phyloP scores from a whole-genome alignment of 2,329 filamentous ascomycete genomes.

The Monosporascus sp. region DNA sequence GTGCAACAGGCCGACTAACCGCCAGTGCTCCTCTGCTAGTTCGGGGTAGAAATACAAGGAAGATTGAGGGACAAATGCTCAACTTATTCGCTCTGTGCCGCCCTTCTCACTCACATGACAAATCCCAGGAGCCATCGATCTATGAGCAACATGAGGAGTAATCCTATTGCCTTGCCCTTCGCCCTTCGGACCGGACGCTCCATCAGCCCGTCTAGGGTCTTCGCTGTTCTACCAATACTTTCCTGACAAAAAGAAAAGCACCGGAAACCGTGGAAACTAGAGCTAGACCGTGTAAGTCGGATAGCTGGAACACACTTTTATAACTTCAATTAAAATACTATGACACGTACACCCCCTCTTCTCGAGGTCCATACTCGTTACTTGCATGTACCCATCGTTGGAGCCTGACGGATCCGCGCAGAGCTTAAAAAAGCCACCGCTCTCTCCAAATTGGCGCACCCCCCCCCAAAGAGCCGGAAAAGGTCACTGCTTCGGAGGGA shows the following conservation, averaged over 20 bases:
- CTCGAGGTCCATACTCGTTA: background rate
- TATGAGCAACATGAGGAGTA: background rate
- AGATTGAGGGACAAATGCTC: no score
- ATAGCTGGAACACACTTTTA: background rate
- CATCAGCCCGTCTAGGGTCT: no score
- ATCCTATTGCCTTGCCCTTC: background rate
- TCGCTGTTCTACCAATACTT: no score
- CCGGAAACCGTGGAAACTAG: background rate
- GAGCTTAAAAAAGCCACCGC: constrained; percentile 6
- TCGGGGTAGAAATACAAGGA: no score
- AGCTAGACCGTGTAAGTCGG: background rate
- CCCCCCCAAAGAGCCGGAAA: constrained; percentile 2
- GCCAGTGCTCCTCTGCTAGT: no score
- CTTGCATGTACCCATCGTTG: constrained; percentile 10
- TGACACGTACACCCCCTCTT: background rate
- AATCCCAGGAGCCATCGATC: no score
- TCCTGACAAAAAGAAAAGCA: no score
- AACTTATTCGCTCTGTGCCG: no score
- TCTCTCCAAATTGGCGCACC: constrained; percentile 11
- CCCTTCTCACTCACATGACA: no score
- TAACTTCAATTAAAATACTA: background rate
- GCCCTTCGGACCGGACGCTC: background rate
- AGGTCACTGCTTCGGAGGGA: no score
- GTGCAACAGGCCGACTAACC: no score
- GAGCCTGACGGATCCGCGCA: constrained; percentile 17